phyloP scores from a whole-genome alignment of 179 eudicot genomes.

The Camellia oleifera region DNA sequence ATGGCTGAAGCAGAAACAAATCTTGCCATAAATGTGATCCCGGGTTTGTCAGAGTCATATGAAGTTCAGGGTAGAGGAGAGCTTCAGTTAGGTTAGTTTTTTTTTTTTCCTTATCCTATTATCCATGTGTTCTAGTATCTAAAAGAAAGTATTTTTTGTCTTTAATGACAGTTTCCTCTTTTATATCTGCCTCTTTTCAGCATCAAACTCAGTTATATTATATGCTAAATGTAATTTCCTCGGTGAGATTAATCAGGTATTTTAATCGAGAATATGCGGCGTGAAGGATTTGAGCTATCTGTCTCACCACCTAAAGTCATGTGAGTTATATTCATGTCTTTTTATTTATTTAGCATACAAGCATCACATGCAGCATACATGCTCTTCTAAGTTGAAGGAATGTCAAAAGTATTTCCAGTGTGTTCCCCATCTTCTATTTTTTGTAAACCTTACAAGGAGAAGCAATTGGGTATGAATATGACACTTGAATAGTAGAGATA shows the following conservation, averaged over 20 bases:
- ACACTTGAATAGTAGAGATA: background rate
- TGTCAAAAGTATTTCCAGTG: background rate
- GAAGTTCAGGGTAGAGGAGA: slow-evolving; percentile 99
- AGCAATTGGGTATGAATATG: background rate
- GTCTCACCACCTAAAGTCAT: slow-evolving; percentile 98
- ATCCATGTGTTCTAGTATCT: background rate
- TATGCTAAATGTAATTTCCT: slow-evolving; percentile 8
- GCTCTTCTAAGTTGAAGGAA: background rate
- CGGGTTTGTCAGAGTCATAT: slow-evolving; percentile 79
- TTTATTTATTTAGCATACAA: background rate
- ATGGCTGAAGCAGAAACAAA: slow-evolving; percentile 97
- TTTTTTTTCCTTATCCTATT: background rate
- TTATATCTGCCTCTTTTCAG: background rate
- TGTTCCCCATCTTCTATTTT: background rate
- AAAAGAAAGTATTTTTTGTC: background rate
- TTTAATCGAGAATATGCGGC: slow-evolving; percentile 98
- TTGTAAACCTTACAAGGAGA: background rate
- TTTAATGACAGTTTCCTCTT: background rate
- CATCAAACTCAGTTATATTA: background rate
- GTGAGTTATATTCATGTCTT: slow-evolving; percentile 40
- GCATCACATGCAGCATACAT: background rate
- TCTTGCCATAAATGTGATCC: slow-evolving; percentile 94
- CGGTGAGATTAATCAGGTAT: slow-evolving; percentile 53
- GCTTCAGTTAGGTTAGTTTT: slow-evolving; percentile 81
- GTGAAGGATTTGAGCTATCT: slow-evolving; percentile 98